Base-by-base conservation (phyloP, 495 filamentous ascomycete genomes). In the Aspergillus cavernicola region DNA sequence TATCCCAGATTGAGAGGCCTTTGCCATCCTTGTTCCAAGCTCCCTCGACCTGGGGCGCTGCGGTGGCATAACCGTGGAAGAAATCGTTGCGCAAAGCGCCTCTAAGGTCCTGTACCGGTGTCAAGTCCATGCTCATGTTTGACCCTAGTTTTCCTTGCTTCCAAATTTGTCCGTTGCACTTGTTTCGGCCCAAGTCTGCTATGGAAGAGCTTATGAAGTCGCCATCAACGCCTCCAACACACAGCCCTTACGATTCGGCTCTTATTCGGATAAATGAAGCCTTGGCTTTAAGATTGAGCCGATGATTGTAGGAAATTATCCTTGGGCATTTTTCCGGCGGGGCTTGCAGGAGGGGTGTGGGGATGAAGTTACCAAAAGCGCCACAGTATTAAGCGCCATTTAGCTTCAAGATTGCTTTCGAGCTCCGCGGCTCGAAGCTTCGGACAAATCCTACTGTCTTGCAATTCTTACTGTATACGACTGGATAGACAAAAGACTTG, bases 1-100 rank as follows among this genome's bases (percentile, higher is more conserved):
- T 81, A 62, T 89, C 85, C 85, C 85, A 89, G 68, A 88, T 88
- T 26, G 83, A 84, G 37, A 78, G 74, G 24, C 83, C 84, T 47
- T 85, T 81, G 56, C 85, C 85, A 59, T 89, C 85, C 54, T 75
- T 75, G 28, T 82, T 69, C 57, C 76, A 73, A 18, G 84, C 81
- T 37, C 86, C 86, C 74, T 89, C 86, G 53, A 88, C 82, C 66
- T 90, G 86, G 1, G 65, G 47, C 24, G 67, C 67, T n/a, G 68
- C 68, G 31, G 66, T 71, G 2, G 66, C 66, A 40, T 65, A 71
- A 6, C 68, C 68, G n/a, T 68, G 66, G 19, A 58, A 69, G 57
- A 71, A 71, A 31, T 71, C 66, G 1, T 55, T 49, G 1, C 66
- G 56, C 18, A 71, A 59, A 26, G 58, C 60, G 18, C 54, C 65